Evolutionary conservation across 2,329 filamentous ascomycete species (phyloP), one percentile per base, ranked within the genome.

Genomic region (Dactylellina haptotyla): DNA sequence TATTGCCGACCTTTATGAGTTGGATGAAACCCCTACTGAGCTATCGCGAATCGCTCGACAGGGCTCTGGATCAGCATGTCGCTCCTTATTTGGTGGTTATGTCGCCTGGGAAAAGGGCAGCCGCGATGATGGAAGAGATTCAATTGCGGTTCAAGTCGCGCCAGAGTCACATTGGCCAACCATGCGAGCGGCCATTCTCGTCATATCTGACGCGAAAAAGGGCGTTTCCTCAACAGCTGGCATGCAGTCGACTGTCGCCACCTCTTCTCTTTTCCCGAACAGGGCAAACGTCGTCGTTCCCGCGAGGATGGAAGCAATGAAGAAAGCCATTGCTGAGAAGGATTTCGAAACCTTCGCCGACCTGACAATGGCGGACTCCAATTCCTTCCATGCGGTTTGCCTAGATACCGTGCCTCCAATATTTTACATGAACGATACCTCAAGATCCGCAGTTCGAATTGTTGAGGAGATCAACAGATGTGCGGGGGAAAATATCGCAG

Each of bases 401-500:
- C 84, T 96, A 78, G 95, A 99, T 81, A 98, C 95, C 1, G 93
- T 92, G 83, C 95, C 96, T 46, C 95, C 96, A 16, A 99, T 99
- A 80, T 97, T 97, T 83, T 99, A 99, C 85, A 89, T 99, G 85
- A 99, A 97, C 82, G 95, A 99, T 80, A 89, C 94, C 14, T 94
- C 90, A 18, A 85, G 90, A 37, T 92, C 94, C 0, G 93, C 94
- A 4, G 92, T 99, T 72, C 87, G 92, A 58, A 88, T 92, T 14
- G 93, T 97, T 28, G 93, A 99, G 83, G 86, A 89, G 77, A 91
- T 98, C 83, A 99, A 99, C 80, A 85, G 85, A 61, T 85, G 86
- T 23, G 92, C 90, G 3, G 93, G 92, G 61, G 89, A 88, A 82
- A 89, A 87, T 0, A 86, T 98, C 16, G 93, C 92, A 2, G 95